A percentile compares a stretch with the other conserved stretches of the same genome.
phyloP scores from a whole-genome alignment of 2,329 filamentous ascomycete genomes.

The Aspergillus proliferans region DNA sequence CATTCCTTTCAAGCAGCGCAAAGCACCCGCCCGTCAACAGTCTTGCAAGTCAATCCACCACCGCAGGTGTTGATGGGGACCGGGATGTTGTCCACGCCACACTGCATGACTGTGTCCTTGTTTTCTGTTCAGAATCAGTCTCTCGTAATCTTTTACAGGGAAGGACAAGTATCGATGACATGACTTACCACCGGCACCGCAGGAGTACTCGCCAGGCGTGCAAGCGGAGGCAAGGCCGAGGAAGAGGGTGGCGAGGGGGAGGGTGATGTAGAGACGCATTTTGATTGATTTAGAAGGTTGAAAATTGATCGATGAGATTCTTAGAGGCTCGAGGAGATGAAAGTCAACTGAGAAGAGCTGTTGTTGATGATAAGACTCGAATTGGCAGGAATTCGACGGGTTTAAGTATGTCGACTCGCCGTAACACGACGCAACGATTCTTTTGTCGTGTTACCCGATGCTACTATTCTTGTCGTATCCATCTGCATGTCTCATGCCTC shows the following conservation, averaged over 20 bases:
- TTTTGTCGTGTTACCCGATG: too few species aligned
- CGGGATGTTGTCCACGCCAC: neutral
- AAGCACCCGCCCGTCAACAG: neutral
- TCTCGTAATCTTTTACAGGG: neutral
- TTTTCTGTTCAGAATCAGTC: neutral
- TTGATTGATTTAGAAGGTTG: conserved; percentile 32
- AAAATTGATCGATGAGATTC: too few species aligned
- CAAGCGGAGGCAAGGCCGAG: neutral
- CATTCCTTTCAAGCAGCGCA: neutral
- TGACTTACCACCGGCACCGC: neutral
- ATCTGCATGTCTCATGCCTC: too few species aligned
- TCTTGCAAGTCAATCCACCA: neutral
- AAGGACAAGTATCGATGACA: neutral
- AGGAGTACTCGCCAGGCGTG: neutral
- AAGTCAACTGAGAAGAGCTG: too few species aligned
- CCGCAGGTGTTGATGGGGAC: neutral
- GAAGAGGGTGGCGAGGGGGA: neutral
- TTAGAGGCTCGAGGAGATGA: too few species aligned
- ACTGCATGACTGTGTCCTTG: neutral
- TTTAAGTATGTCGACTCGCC: too few species aligned
- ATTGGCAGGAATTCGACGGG: too few species aligned
- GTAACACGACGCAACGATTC: too few species aligned
- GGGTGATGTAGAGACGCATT: conserved; percentile 32
- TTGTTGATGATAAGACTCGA: too few species aligned
- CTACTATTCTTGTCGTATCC: too few species aligned